Percentiles rank a stretch among this genome's conserved stretches.
Conservation (phyloP, 2,329 filamentous ascomycete genomes). For the Ascomycota sp. region DNA sequence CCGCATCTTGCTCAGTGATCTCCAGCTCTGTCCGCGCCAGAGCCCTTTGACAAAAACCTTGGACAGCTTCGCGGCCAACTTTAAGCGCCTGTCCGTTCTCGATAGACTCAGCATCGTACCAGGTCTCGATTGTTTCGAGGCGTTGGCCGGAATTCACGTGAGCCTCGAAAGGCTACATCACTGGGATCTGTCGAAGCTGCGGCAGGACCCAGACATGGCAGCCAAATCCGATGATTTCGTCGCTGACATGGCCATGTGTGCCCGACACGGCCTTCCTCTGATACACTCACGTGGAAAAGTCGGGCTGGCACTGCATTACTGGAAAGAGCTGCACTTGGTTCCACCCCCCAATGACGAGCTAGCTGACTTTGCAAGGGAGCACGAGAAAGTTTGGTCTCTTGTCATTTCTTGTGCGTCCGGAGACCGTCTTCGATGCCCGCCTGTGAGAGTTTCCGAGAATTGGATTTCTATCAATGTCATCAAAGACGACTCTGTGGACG, state of each 20-base stretch:
- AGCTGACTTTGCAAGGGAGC: constrained; percentile 15
- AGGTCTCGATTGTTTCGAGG: constrained; percentile 54
- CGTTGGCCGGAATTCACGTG: constrained; percentile 48
- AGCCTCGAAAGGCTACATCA: constrained; percentile 47
- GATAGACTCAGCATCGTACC: constrained; percentile 50
- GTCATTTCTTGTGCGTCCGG: constrained; percentile 39
- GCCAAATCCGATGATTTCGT: constrained; percentile 25
- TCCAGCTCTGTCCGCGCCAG: constrained; percentile 35
- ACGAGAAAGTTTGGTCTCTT: constrained; percentile 39
- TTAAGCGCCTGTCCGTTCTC: constrained; percentile 44
- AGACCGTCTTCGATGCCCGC: constrained; percentile 23
- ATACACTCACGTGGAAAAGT: constrained; percentile 47
- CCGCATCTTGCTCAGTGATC: constrained; percentile 40
- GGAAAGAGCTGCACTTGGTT: constrained; percentile 39
- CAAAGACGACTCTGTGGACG: constrained; percentile 24
- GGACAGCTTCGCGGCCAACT: constrained; percentile 46
- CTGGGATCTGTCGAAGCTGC: constrained; percentile 41
- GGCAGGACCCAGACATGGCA: constrained; percentile 22
- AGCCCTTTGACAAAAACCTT: constrained; percentile 47
- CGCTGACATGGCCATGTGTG: constrained; percentile 39
- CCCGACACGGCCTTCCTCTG: constrained; percentile 43
- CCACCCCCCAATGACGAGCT: constrained; percentile 14
- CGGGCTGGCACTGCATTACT: constrained; percentile 56
- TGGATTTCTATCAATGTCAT: constrained; percentile 52
- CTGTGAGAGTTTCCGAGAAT: constrained; percentile 46